Base-by-base conservation (phyloP, 768 basidiomycete species). In the Panaeolus papilionaceus region DNA sequence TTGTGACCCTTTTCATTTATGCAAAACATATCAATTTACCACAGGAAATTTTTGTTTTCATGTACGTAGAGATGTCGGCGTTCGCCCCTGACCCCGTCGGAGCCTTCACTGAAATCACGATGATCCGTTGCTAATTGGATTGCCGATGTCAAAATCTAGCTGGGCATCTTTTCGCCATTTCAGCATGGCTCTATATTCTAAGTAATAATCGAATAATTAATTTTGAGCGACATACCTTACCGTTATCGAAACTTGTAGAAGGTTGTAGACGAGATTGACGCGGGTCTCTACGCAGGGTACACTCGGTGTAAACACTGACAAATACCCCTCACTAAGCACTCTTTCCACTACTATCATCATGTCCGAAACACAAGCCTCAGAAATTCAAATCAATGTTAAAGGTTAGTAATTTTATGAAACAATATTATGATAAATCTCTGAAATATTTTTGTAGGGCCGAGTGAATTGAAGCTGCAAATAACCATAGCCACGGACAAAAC, bases 401-500 rank as follows among this genome's bases (percentile, higher is more conserved):
- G 92, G 92, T 90, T 67, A 9, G 70, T 66, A 6, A 9, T 20
- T 37, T 4, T 5, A 40, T 14, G 38, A 23, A 10, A 3, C 23
- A n/a, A 18, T 4, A 18, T n/a, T 10, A 38, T 26, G 63, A 4
- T 37, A 66, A 2, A 4, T 8, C 28, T 40, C 26, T 42, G 14
- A 66, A 12, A 62, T 61, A 40, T 38, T 38, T 61, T 66, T 28
- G 67, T 33, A 61, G 94, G 96, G 7, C 95, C 96, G 0, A 93
- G 87, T 75, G 96, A 98, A 80, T 85, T 97, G 80, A 98, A 98
- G 83, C 86, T 99, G 39, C 88, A 94, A 75, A 91, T 99, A 67
- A 84, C 88, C 38, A 95, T 98, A 75, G 79, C 85, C 62, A 85
- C 89, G 2, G 89, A 91, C 77, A 95, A 96, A 83, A 92, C 92